Evolutionary conservation across 2,329 filamentous ascomycete genomes (phyloP).

Genomic region (Diaporthe eres): DNA sequence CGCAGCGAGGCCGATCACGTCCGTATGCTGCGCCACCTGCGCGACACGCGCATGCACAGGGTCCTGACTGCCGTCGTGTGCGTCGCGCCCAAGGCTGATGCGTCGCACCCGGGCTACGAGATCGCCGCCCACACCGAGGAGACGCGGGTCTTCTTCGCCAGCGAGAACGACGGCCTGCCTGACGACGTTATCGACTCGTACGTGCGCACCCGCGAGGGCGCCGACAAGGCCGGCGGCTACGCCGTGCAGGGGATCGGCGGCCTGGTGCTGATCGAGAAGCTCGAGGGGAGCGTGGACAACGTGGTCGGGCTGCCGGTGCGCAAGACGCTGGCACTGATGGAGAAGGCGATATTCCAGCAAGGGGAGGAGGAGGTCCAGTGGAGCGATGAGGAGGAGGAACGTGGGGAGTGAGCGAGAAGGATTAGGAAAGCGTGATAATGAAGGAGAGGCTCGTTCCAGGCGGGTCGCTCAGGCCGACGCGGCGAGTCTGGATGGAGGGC

Average conservation of each 20-base stretch:
- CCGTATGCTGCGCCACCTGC: constrained; percentile 84
- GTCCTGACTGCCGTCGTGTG: constrained; percentile 89
- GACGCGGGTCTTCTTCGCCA: constrained; percentile 90
- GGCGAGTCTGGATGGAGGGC: not conserved
- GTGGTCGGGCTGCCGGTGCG: constrained; percentile 92
- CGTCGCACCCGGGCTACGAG: constrained; percentile 87
- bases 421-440: not conserved
- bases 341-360: constrained; percentile 86
- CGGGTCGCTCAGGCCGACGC: not conserved
- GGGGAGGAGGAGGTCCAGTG: constrained; percentile 72
- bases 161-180: constrained; percentile 66
- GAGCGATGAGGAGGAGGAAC: constrained; percentile 51
- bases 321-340: constrained; percentile 83
- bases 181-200: constrained; percentile 89
- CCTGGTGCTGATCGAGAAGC: constrained; percentile 87
- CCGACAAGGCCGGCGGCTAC: constrained; percentile 96
- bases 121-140: constrained; percentile 88
- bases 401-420: not conserved
- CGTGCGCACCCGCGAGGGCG: constrained; percentile 88
- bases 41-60: constrained; percentile 83
- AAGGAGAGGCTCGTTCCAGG: not conserved
- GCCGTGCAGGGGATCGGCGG: constrained; percentile 91
- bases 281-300: constrained; percentile 93
- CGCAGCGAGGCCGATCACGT: constrained; percentile 85
- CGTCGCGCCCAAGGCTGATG: constrained; percentile 86